These are phyloP conservation scores for Leccinellum rugosiceps DNA, from an alignment of 768 basidiomycete species.

Conservation along the genomic window DNA sequence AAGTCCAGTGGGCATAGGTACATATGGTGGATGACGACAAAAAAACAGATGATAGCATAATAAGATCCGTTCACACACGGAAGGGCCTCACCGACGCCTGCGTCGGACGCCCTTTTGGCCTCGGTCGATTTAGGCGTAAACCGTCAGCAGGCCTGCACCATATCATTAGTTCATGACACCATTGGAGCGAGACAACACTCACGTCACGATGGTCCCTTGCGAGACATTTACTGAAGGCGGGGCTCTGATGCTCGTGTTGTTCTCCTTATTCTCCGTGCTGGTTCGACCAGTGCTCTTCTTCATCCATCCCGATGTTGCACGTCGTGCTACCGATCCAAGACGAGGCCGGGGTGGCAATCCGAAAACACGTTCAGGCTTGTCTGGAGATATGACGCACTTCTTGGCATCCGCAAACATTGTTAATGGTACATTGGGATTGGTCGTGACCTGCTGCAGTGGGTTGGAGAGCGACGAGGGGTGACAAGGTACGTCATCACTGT, in stretches of 20 bases:
- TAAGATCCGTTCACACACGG: constrained; percentile 16
- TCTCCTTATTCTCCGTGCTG: constrained; percentile 57
- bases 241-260: constrained; percentile 22
- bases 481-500: constrained; percentile 13
- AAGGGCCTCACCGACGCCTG: constrained; percentile 29
- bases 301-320: constrained; percentile 59
- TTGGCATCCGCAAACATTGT: constrained; percentile 32
- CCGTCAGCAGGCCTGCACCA: constrained; percentile 37
- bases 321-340: constrained; percentile 52
- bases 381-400: constrained; percentile 24
- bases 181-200: constrained; percentile 26
- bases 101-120: constrained; percentile 42
- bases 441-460: constrained; percentile 41
- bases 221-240: constrained; percentile 19
- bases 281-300: constrained; percentile 57
- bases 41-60: background rate
- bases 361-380: constrained; percentile 28
- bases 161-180: background rate
- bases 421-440: constrained; percentile 41
- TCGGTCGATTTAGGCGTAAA: constrained; percentile 43
- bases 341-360: constrained; percentile 41
- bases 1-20: constrained; percentile 28
- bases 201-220: constrained; percentile 51
- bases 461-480: constrained; percentile 23
- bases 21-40: constrained; percentile 23